These are phyloP conservation scores for Pholiota adiposa DNA, from an alignment of 1,284 basidiomycete genomes.

Conservation along the genomic window DNA sequence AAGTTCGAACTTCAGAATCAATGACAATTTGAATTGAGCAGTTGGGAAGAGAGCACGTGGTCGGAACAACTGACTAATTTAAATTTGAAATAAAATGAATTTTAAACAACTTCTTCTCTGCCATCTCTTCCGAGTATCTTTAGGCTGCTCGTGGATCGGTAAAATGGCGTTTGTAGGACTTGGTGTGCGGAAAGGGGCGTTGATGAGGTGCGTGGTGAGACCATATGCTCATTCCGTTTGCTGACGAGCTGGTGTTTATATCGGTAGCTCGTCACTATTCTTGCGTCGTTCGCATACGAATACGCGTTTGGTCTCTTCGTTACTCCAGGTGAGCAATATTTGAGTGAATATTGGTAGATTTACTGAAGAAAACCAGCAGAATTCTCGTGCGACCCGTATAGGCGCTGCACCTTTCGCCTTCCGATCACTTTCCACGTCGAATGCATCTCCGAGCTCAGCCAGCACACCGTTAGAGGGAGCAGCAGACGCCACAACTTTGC, in stretches of 20 bases:
- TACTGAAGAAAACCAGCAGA: neutral
- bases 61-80: too few species aligned
- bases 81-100: too few species aligned
- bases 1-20: too few species aligned
- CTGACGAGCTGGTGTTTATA: neutral
- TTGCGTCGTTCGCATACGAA: constrained; percentile 15
- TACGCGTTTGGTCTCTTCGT: constrained; percentile 21
- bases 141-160: neutral
- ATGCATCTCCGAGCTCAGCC: neutral
- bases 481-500: neutral
- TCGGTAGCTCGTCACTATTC: constrained; percentile 1
- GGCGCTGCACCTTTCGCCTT: neutral
- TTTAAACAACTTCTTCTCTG: neutral
- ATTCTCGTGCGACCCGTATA: neutral
- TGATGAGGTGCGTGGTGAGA: constrained; percentile 24
- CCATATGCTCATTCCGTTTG: neutral
- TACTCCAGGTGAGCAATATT: constrained; percentile 17
- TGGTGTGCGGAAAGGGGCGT: constrained; percentile 21
- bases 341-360: neutral
- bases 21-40: too few species aligned
- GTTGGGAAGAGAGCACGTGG: too few species aligned
- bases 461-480: neutral
- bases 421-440: constrained; percentile 4
- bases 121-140: neutral
- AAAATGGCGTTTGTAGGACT: constrained; percentile 30